phyloP scores from a whole-genome alignment of 2,329 filamentous ascomycete genomes.

The Hortaea sp. region DNA sequence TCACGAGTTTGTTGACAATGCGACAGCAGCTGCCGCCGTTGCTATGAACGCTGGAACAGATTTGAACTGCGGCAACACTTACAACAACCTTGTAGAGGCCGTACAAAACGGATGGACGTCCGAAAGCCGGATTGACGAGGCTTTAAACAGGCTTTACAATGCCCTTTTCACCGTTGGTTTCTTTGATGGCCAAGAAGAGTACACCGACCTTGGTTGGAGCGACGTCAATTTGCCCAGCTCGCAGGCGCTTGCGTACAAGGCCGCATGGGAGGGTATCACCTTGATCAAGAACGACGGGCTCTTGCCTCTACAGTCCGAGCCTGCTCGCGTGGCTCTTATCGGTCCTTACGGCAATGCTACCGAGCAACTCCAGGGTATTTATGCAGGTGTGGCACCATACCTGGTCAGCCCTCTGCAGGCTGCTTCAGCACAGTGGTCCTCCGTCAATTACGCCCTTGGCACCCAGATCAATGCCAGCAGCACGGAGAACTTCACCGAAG shows the following conservation, averaged over 20 bases:
- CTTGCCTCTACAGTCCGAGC: slow-evolving; percentile 27
- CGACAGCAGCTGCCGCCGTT: slow-evolving; percentile 21
- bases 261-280: slow-evolving; percentile 38
- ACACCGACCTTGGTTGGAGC: slow-evolving; percentile 43
- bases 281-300: slow-evolving; percentile 45
- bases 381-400: slow-evolving; percentile 47
- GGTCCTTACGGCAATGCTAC: slow-evolving; percentile 51
- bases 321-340: slow-evolving; percentile 39
- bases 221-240: slow-evolving; percentile 47
- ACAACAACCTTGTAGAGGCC: slow-evolving; percentile 36
- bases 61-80: slow-evolving; percentile 41
- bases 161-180: slow-evolving; percentile 49
- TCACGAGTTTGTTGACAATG: slow-evolving; percentile 25
- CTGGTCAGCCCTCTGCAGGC: slow-evolving; percentile 45
- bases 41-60: slow-evolving; percentile 42
- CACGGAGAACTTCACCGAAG: neutral
- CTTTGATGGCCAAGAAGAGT: slow-evolving; percentile 42
- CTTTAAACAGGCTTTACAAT: slow-evolving; percentile 44
- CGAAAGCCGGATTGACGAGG: slow-evolving; percentile 30
- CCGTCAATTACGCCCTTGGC: neutral
- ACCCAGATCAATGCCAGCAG: neutral
- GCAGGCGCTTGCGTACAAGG: slow-evolving; percentile 46
- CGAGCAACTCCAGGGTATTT: slow-evolving; percentile 49
- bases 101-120: slow-evolving; percentile 11
- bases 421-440: slow-evolving; percentile 19